Conservation (phyloP, 257 asterid species). For the Thymus mandschuricus region DNA sequence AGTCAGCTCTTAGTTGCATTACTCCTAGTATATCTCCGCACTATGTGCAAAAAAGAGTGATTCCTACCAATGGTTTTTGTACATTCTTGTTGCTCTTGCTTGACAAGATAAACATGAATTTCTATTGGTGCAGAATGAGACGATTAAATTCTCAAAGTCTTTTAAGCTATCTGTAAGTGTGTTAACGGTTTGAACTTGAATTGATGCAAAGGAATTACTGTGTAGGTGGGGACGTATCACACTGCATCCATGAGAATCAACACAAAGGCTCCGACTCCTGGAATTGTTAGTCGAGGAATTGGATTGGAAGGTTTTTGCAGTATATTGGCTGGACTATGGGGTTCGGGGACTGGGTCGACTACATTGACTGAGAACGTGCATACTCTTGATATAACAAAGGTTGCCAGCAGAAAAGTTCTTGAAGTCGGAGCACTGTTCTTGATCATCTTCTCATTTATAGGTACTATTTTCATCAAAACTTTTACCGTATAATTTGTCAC, state of each 20-base stretch:
- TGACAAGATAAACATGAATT: too few species aligned
- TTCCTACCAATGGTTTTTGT: neutral
- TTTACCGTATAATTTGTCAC: too few species aligned
- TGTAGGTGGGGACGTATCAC: conserved; percentile 92
- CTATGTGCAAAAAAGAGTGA: neutral
- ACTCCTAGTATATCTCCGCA: neutral
- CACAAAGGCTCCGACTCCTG: conserved; percentile 81
- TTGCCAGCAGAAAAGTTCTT: conserved; percentile 81
- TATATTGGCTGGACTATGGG: conserved; percentile 96
- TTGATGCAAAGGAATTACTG: conserved; percentile 26
- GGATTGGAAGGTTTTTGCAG: conserved; percentile 97
- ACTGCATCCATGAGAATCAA: conserved; percentile 64
- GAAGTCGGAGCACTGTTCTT: conserved; percentile 79
- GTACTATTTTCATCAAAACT: neutral
- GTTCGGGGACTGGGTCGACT: conserved; percentile 91
- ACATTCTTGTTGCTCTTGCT: conserved; percentile 1
- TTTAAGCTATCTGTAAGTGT: neutral
- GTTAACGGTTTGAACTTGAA: neutral
- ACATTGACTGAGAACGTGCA: conserved; percentile 89
- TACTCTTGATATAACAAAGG: conserved; percentile 73
- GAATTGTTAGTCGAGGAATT: conserved; percentile 89
- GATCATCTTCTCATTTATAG: conserved; percentile 36
- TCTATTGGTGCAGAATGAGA: neutral
- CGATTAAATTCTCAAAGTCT: neutral
- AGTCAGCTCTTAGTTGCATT: neutral